phyloP scores from a whole-genome alignment of 768 basidiomycete genomes.

The Hirschioporus abietinus region DNA sequence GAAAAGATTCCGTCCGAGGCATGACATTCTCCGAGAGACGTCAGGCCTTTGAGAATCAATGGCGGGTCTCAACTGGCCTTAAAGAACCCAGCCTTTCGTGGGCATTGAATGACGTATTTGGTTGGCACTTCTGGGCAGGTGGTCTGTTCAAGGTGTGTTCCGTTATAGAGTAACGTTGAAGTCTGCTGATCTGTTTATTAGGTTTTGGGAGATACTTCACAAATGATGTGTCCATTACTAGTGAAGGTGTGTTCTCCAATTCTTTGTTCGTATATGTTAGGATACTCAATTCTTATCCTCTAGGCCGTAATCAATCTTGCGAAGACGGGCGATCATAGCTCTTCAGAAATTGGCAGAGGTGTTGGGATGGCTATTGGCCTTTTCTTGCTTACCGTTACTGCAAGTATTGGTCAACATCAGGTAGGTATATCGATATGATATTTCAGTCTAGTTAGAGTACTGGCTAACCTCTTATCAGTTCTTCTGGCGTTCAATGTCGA shows the following conservation, averaged over 20 bases:
- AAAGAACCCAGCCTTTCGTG: slow-evolving; percentile 49
- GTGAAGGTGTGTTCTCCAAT: slow-evolving; percentile 38
- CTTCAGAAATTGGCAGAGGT: slow-evolving; percentile 40
- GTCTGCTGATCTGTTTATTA: slow-evolving; percentile 20
- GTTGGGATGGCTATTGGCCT: slow-evolving; percentile 56
- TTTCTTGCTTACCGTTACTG: slow-evolving; percentile 40
- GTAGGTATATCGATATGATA: slow-evolving; percentile 29
- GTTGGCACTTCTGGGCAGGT: slow-evolving; percentile 55
- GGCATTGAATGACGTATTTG: slow-evolving; percentile 58
- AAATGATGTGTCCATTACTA: slow-evolving; percentile 58
- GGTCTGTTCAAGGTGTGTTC: slow-evolving; percentile 50
- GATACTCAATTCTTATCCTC: background rate
- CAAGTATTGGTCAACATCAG: slow-evolving; percentile 61
- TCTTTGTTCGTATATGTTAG: background rate
- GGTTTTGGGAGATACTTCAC: slow-evolving; percentile 56
- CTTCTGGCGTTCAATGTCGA: slow-evolving; percentile 66
- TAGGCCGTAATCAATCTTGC: slow-evolving; percentile 59
- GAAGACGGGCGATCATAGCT: slow-evolving; percentile 29
- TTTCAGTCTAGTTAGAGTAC: slow-evolving; percentile 18
- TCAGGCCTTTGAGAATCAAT: slow-evolving; percentile 31
- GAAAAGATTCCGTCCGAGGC: background rate
- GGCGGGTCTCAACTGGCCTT: slow-evolving; percentile 40
- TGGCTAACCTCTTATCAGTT: slow-evolving; percentile 35
- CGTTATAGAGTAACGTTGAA: background rate
- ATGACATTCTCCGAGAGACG: slow-evolving; percentile 16